phyloP scores from a whole-genome alignment of 257 asterid species.

The Cruciata laevipes region DNA sequence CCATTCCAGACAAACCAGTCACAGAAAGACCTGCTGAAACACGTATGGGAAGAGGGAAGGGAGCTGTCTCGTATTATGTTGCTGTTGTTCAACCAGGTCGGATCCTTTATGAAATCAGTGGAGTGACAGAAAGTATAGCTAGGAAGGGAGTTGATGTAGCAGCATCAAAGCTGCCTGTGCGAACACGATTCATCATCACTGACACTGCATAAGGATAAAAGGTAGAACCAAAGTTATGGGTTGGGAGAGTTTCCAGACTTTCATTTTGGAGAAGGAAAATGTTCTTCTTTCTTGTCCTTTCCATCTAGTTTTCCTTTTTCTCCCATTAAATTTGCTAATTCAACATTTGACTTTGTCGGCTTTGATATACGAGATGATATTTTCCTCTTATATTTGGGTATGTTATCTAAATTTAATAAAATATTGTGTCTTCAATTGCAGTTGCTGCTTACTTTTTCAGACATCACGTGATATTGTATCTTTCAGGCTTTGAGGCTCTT shows the following conservation, averaged over 20 bases:
- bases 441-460: too few relatives aligned
- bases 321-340: neutral
- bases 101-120: constrained; percentile 6
- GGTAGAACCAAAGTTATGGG: neutral
- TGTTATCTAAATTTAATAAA: neutral
- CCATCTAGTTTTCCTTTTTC: neutral
- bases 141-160: constrained; percentile 4
- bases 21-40: constrained; percentile 15
- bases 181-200: constrained; percentile 4
- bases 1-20: constrained; percentile 16
- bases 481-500: too few relatives aligned
- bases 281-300: neutral
- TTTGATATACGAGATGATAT: neutral
- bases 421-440: neutral
- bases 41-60: constrained; percentile 22
- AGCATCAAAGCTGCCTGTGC: constrained; percentile 12
- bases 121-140: constrained; percentile 12
- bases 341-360: neutral
- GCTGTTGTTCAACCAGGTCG: constrained; percentile 13
- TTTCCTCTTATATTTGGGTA: neutral
- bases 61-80: constrained; percentile 9
- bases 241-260: too few relatives aligned
- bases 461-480: too few relatives aligned
- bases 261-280: neutral
- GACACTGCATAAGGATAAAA: neutral